Evolutionary conservation across 805 yeast genomes (phyloP), one percentile per base, ranked within the genome.

Genomic region (Huiozyma sinensis): DNA sequence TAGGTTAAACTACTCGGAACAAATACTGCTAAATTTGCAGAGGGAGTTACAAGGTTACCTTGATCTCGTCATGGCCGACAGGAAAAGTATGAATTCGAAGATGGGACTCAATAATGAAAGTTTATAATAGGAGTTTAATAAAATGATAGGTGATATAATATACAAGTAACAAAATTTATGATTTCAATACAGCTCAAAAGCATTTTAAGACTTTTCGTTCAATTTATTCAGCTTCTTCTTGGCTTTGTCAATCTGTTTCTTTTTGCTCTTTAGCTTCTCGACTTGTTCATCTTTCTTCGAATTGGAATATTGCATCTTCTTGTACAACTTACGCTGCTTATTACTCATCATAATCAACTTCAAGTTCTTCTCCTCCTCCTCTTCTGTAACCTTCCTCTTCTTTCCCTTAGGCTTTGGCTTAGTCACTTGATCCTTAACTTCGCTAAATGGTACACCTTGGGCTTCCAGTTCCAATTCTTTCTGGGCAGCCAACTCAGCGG

Each of bases 311-410:
- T 87, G 92, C 95, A 90, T 86, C 80, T 84, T 84, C 71, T 83
- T 83, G 73, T 92, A 92, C 52, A 89, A 72, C 65, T 85, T 86
- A 73, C 88, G 84, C 70, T 90, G 95, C 67, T 90, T 92, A 71
- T 88, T 88, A 55, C 90, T 76, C 98, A 92, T 90, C 98, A 92
- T 90, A 60, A 88, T 86, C 81, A 79, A 80, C 72, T 85, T 85
- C 70, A 90, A 77, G 52, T 89, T 92, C 69, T 86, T 85, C 64
- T 88, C 97, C 69, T 78, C 83, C 40, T 76, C 76, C 48, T 71
- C 75, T 50, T 72, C 75, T 47, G 72, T 63, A 28, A 64, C 56
- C 50, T 65, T 65, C 49, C 66, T 65, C 58, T 61, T 66, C 44
- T 55, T 54, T 44, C 57, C 57, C 56, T 57, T 68, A 11, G 11